Percentiles rank a stretch among this genome's conserved stretches.
phyloP scores from a whole-genome alignment of 345 rosid species.

The Litchi chinensis region DNA sequence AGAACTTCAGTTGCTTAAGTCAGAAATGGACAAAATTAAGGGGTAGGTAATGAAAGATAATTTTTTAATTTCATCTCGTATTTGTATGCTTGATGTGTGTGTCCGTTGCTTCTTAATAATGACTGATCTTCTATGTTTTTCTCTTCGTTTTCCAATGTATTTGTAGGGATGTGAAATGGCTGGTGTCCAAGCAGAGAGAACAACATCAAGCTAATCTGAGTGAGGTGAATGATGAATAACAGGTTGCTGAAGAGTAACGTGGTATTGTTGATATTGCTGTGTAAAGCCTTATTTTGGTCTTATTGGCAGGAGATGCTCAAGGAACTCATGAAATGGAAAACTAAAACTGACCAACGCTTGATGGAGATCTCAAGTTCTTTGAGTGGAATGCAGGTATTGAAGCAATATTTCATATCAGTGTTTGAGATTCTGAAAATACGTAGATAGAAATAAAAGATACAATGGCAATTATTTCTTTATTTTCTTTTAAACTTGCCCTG shows the following conservation, averaged over 20 bases:
- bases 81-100: not conserved
- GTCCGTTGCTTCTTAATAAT: not conserved
- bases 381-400: slow-evolving; percentile 68
- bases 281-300: not conserved
- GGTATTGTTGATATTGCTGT: not conserved
- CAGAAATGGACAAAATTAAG: slow-evolving; percentile 61
- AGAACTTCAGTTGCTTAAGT: slow-evolving; percentile 52
- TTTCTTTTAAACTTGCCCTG: not conserved
- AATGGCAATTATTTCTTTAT: not conserved
- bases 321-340: slow-evolving; percentile 64
- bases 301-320: slow-evolving; percentile 51
- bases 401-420: slow-evolving; percentile 1
- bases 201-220: slow-evolving; percentile 44
- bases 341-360: slow-evolving; percentile 57
- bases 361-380: slow-evolving; percentile 67
- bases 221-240: slow-evolving; percentile 50
- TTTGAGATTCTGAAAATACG: slow-evolving; percentile 5
- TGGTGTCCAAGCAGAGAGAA: slow-evolving; percentile 49
- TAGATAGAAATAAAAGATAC: not conserved
- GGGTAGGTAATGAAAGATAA: slow-evolving; percentile 33
- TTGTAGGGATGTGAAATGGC: slow-evolving; percentile 60
- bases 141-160: slow-evolving; percentile 22
- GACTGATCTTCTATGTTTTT: not conserved
- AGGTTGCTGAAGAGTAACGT: slow-evolving; percentile 5
- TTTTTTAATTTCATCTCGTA: not conserved